A percentile compares a stretch with the other conserved stretches of the same genome.
phyloP scores from a whole-genome alignment of 345 rosid genomes.

The Cardamine resedifolia region DNA sequence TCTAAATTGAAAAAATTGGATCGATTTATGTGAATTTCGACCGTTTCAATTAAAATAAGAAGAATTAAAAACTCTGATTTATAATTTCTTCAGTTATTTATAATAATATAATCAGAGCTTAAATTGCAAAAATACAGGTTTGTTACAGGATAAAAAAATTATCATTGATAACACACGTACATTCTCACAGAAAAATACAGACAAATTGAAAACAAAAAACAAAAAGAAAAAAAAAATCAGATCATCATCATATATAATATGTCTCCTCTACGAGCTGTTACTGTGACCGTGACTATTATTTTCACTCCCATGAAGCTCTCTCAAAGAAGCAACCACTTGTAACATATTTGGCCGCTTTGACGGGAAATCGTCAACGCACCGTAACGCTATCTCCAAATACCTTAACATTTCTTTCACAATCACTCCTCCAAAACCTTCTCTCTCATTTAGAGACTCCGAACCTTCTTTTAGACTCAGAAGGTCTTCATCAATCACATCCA shows the following conservation, averaged over 20 bases:
- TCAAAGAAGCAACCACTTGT: conserved; percentile 81
- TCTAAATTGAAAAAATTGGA: background rate
- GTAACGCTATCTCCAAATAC: conserved; percentile 77
- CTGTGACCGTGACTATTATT: conserved; percentile 50
- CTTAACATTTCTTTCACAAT: conserved; percentile 79
- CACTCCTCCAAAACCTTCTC: conserved; percentile 53
- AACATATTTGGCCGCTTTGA: conserved; percentile 87
- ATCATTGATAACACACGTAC: conserved; percentile 14
- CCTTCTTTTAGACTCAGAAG: conserved; percentile 49
- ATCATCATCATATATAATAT: conserved; percentile 5
- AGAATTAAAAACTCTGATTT: background rate
- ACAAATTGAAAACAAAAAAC: background rate
- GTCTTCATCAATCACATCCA: conserved; percentile 90
- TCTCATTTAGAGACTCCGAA: conserved; percentile 45
- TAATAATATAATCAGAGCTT: background rate
- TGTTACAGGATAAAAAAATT: background rate
- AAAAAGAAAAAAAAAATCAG: background rate
- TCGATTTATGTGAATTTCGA: background rate
- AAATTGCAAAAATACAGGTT: background rate
- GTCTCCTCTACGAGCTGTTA: conserved; percentile 46
- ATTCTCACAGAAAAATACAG: conserved; percentile 3
- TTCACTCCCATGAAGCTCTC: conserved; percentile 71
- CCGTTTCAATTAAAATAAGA: background rate
- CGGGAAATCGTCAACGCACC: conserved; percentile 85
- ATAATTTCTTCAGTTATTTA: background rate